Conservation (phyloP, 345 rosid genomes). For the Balakata baccata region DNA sequence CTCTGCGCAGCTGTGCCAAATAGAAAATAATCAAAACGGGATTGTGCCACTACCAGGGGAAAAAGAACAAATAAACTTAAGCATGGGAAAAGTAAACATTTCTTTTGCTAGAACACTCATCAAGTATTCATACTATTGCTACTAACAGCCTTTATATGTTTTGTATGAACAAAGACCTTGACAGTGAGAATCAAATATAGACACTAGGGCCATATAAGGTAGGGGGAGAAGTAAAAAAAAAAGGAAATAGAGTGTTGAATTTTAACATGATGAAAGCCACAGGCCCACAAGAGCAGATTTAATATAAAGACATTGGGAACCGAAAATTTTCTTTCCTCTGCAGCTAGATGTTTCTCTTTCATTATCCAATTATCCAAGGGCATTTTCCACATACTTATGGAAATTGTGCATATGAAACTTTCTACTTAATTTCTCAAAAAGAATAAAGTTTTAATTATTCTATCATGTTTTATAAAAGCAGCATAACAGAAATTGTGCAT, state of each 20-base stretch:
- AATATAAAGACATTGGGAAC: background rate
- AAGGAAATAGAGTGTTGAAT: background rate
- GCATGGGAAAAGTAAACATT: too few relatives aligned
- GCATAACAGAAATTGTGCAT: too few relatives aligned
- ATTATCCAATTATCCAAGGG: background rate
- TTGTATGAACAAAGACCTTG: background rate
- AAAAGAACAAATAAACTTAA: background rate
- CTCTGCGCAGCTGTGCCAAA: slow-evolving; percentile 78
- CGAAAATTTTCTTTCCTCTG: background rate
- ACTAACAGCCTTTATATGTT: slow-evolving; percentile 1
- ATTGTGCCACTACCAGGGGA: background rate
- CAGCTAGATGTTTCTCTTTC: background rate
- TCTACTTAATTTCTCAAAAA: background rate
- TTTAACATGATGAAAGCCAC: background rate
- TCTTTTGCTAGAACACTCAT: background rate
- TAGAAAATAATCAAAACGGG: slow-evolving; percentile 9
- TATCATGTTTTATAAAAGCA: too few relatives aligned
- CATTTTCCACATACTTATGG: background rate
- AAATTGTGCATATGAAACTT: background rate
- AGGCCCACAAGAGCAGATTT: background rate
- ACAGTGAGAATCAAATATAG: background rate
- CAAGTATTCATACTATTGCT: background rate
- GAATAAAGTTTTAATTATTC: background rate
- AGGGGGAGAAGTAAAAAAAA: background rate
- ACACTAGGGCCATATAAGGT: too few relatives aligned